These are phyloP conservation scores for Fusarium sp. DNA, from an alignment of 2,329 filamentous ascomycete genomes.

Conservation along the genomic window DNA sequence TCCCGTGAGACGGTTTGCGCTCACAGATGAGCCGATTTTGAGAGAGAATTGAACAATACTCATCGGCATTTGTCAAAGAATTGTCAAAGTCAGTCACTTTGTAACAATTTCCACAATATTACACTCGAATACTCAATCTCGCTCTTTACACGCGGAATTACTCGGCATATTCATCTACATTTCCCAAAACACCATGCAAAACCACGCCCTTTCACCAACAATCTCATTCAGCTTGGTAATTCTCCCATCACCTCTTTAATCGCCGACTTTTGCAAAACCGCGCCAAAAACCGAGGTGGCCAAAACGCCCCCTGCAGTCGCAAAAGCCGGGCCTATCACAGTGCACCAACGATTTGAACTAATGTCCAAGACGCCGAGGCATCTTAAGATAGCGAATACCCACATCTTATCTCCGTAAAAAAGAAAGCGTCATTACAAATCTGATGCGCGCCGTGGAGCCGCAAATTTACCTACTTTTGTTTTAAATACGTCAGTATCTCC, in stretches of 20 bases:
- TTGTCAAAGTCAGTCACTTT: background rate
- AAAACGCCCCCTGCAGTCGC: background rate
- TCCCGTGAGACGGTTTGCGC: fast-evolving
- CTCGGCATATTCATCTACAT: background rate
- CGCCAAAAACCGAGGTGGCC: background rate
- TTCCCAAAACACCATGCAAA: background rate
- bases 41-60: fast-evolving
- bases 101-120: no score
- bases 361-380: slow-evolving; percentile 11
- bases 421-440: slow-evolving; percentile 27
- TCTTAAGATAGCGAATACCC: slow-evolving; percentile 3
- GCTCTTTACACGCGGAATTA: background rate
- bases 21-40: fast-evolving
- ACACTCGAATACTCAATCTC: background rate
- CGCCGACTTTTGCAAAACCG: background rate
- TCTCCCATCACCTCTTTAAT: background rate
- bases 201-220: background rate
- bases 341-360: background rate
- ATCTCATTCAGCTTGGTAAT: background rate
- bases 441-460: slow-evolving; percentile 8
- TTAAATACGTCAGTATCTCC: slow-evolving; percentile 14
- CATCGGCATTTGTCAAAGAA: background rate
- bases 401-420: slow-evolving; percentile 21
- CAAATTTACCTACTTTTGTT: background rate
- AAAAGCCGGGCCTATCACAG: background rate